Percentiles rank a stretch among this genome's conserved stretches.
Evolutionary conservation across 352 stramenopile species (phyloP).

Genomic region (Phytophthora pseudosyringae): DNA sequence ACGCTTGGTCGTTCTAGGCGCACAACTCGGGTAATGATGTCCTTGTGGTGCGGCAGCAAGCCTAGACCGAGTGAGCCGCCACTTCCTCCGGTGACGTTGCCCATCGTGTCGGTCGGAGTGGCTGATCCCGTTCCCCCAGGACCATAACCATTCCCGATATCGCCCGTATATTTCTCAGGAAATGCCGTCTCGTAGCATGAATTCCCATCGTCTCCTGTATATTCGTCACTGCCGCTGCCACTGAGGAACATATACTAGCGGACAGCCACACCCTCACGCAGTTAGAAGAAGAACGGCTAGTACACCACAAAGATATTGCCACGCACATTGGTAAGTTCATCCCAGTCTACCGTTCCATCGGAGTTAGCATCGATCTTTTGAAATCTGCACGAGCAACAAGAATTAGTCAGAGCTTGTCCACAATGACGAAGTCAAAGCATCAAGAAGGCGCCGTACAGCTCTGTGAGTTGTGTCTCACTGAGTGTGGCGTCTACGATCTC

Average conservation of each 20-base stretch:
- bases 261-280: not conserved
- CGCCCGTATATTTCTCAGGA: slow-evolving; percentile 52
- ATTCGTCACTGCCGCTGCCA: slow-evolving; percentile 66
- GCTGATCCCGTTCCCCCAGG: slow-evolving; percentile 9
- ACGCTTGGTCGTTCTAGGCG: slow-evolving; percentile 70
- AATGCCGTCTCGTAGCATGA: slow-evolving; percentile 70
- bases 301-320: not conserved
- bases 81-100: slow-evolving; percentile 31
- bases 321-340: slow-evolving; percentile 87
- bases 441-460: slow-evolving; percentile 59
- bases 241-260: slow-evolving; percentile 86
- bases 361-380: slow-evolving; percentile 91
- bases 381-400: slow-evolving; percentile 46
- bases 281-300: not conserved
- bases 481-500: slow-evolving; percentile 83
- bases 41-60: slow-evolving; percentile 63
- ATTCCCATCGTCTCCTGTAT: slow-evolving; percentile 69
- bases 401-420: not conserved
- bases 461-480: slow-evolving; percentile 79
- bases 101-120: slow-evolving; percentile 29
- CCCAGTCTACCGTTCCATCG: slow-evolving; percentile 88
- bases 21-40: slow-evolving; percentile 74
- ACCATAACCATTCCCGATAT: slow-evolving; percentile 21
- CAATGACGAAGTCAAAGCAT: not conserved
- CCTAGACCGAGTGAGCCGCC: slow-evolving; percentile 31